Evolutionary conservation across 192 early-diverging fungal species (phyloP), one percentile per base, ranked within the genome.

Genomic region (Spizellomyces punctatus): DNA sequence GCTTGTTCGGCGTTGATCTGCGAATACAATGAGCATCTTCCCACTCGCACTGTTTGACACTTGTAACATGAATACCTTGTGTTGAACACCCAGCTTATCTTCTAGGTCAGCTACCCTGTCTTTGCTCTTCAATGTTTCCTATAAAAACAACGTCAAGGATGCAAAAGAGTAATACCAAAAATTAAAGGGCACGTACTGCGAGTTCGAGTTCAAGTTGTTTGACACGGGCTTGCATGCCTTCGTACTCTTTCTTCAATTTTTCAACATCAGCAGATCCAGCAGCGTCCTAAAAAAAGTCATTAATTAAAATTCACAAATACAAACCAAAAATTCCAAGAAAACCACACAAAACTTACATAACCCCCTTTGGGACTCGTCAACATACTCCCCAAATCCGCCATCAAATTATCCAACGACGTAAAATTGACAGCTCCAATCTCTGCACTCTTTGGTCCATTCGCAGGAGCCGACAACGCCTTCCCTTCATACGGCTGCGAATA

Each of bases 351-450:
- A 79, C 46, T 63, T 14, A 58, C 71, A 45, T 67, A 72, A 44
- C 65, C 52, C 19, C 50, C 44, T 44, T 79, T 64, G n/a, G 71
- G 77, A 42, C 58, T 45, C 6, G 72, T 80, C 47, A 90, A 76
- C 80, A 92, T 89, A 55, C 80, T 82, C 4, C 88, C 90, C 17
- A 92, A 73, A 69, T 91, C 91, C 5, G 89, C 89, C 91, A 92
- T 92, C 41, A 92, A 74, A 61, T 85, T 89, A 71, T 92, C 91
- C 64, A 92, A 68, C 21, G 87, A 89, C 8, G 83, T 79, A 67
- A 85, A 87, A 62, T 90, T 76, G 52, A 76, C 68, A 10, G 74
- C 68, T 12, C 59, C 59, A 48, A 65, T n/a, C 16, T 48, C 44
- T n/a, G 63, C 44, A 7, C 44, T 48, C 16, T 47, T 16, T 4